Conservation (phyloP, 1,284 basidiomycete species). For the Cryptococcus hybrid region DNA sequence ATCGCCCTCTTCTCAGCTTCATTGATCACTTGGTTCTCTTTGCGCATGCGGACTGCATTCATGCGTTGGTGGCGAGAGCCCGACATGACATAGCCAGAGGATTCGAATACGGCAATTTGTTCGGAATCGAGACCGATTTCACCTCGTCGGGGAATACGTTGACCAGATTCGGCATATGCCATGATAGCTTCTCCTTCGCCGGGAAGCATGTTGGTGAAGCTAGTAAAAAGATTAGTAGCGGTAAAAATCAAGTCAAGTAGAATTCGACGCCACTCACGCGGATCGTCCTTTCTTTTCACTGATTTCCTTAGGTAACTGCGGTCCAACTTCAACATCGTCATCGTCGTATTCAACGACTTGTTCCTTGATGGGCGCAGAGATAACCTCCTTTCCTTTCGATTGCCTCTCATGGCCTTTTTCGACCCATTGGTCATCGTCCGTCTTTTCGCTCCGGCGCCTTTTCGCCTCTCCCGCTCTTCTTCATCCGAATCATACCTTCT, state of each 20-base stretch:
- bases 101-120: slow-evolving; percentile 82
- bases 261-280: slow-evolving; percentile 51
- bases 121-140: slow-evolving; percentile 90
- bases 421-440: slow-evolving; percentile 53
- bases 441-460: slow-evolving; percentile 6
- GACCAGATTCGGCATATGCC: slow-evolving; percentile 82
- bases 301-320: slow-evolving; percentile 51
- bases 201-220: slow-evolving; percentile 76
- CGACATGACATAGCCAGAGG: slow-evolving; percentile 97
- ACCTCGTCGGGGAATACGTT: slow-evolving; percentile 95
- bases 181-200: slow-evolving; percentile 98
- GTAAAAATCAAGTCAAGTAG: neutral
- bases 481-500: too few species aligned
- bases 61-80: slow-evolving; percentile 88
- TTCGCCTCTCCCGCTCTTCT: too few species aligned
- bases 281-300: slow-evolving; percentile 57
- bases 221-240: slow-evolving; percentile 14
- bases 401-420: slow-evolving; percentile 19
- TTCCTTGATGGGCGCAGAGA: slow-evolving; percentile 11
- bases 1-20: slow-evolving; percentile 97
- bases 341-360: slow-evolving; percentile 39
- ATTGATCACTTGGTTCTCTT: slow-evolving; percentile 98
- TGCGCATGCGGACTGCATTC: slow-evolving; percentile 94
- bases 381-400: slow-evolving; percentile 13
- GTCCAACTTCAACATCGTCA: slow-evolving; percentile 71